phyloP scores from a whole-genome alignment of 2,329 filamentous ascomycete genomes.

The Pseudocercospora fuligena region DNA sequence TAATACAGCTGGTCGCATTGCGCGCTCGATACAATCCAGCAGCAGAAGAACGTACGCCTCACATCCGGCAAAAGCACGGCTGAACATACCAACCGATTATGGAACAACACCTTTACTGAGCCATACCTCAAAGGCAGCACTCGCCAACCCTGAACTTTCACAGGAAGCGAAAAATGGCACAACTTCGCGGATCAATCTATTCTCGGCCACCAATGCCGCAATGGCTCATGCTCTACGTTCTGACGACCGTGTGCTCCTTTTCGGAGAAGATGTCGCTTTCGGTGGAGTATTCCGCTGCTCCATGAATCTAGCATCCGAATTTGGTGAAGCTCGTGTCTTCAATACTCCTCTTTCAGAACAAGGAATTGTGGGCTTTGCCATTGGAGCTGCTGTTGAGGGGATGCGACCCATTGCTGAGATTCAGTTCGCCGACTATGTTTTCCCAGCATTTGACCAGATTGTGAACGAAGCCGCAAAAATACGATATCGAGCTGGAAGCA shows the following conservation, averaged over 20 bases:
- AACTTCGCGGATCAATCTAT: slow-evolving; percentile 89
- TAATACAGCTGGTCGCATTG: background rate
- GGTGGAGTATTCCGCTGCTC: slow-evolving; percentile 89
- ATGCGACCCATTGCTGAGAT: slow-evolving; percentile 94
- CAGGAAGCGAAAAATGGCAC: slow-evolving; percentile 45
- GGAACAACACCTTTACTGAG: slow-evolving; percentile 78
- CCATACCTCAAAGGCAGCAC: slow-evolving; percentile 74
- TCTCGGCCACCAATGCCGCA: slow-evolving; percentile 91
- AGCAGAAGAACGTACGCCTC: slow-evolving; percentile 52
- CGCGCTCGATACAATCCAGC: background rate
- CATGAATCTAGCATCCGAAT: slow-evolving; percentile 85
- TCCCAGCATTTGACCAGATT: slow-evolving; percentile 89
- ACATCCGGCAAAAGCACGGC: slow-evolving; percentile 57
- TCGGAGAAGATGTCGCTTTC: slow-evolving; percentile 96
- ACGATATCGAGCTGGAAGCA: slow-evolving; percentile 72
- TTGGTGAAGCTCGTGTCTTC: slow-evolving; percentile 88
- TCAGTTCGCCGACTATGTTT: slow-evolving; percentile 94
- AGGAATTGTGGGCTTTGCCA: slow-evolving; percentile 90
- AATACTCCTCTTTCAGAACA: slow-evolving; percentile 95
- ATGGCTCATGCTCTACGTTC: slow-evolving; percentile 79
- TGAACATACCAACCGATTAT: slow-evolving; percentile 91
- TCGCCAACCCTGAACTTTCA: slow-evolving; percentile 73
- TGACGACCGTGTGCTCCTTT: slow-evolving; percentile 86
- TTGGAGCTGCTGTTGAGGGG: slow-evolving; percentile 86
- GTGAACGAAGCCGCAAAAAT: slow-evolving; percentile 93